A percentile compares a stretch with the other conserved stretches of the same genome.
These are phyloP conservation scores for Trichoderma brevicompactum DNA, from an alignment of 2,329 filamentous ascomycete species.

Conservation along the genomic window DNA sequence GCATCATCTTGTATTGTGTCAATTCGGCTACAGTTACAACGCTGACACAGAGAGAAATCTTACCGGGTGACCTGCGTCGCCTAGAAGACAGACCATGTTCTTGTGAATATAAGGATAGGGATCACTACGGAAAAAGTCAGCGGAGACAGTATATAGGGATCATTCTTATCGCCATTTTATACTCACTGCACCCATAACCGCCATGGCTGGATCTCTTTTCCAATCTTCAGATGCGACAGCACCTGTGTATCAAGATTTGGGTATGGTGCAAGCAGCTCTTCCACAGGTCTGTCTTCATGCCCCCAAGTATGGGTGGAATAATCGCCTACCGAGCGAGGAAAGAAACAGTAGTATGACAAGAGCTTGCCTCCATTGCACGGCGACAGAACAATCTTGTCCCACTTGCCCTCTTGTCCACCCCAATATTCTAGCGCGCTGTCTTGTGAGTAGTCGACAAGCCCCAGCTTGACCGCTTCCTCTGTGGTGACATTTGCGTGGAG, in stretches of 20 bases:
- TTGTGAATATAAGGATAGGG: constrained; percentile 64
- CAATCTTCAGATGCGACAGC: constrained; percentile 60
- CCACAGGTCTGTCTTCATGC: constrained; percentile 54
- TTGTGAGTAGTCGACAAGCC: constrained; percentile 65
- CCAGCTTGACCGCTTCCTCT: constrained; percentile 61
- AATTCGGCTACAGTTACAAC: not conserved
- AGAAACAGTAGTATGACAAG: constrained; percentile 73
- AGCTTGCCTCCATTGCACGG: constrained; percentile 69
- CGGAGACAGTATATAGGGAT: no score
- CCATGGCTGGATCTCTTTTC: constrained; percentile 68
- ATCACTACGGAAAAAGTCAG: constrained; percentile 35
- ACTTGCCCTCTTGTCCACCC: constrained; percentile 66
- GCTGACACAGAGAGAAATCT: constrained; percentile 26
- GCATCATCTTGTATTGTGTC: constrained; percentile 62
- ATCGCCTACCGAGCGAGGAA: constrained; percentile 59
- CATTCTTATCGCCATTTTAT: not conserved
- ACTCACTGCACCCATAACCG: constrained; percentile 61
- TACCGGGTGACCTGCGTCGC: constrained; percentile 69
- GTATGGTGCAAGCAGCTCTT: constrained; percentile 64
- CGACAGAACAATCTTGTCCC: constrained; percentile 72
- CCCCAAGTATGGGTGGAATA: constrained; percentile 66
- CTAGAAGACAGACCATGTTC: constrained; percentile 59
- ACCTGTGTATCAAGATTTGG: constrained; percentile 64
- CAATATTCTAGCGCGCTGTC: constrained; percentile 70
- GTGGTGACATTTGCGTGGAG: constrained; percentile 68